Evolutionary conservation across 202 grass and related monocot species (phyloP), one percentile per base, ranked within the genome.

Genomic region (Carex sylvatica): DNA sequence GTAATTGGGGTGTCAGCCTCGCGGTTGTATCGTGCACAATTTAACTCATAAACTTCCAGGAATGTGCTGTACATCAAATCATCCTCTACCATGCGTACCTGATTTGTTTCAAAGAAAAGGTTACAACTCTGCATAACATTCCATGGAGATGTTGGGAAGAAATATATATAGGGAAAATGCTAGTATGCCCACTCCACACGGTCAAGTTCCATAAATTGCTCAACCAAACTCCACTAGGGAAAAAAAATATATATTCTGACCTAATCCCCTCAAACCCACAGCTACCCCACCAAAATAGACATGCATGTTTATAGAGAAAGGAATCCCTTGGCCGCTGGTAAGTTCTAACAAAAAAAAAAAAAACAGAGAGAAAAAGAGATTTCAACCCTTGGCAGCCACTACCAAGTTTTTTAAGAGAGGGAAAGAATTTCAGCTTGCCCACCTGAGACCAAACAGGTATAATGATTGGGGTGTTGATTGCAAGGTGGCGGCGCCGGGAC

Each of bases 371-470:
- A 26, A 9, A 69, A 11, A 62, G 3, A 42, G n/a, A 15, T 49
- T 49, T 49, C 46, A 12, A 49, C 11, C 44, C 44, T 47, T 11
- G 44, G 8, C 38, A 71, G n/a, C 7, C 40, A 46, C n/a, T 47
- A 4, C 40, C 68, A 71, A 40, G 19, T n/a, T 12, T 22, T 42
- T 28, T 1, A 70, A 70, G 20, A 18, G 30, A 18, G 20, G 46
- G 46, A 13, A 49, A 83, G 79, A 60, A 66, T 64, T 85, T 31
- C 20, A 77, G 9, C 52, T 59, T 59, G 26, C 74, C 16, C 79
- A 99, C 96, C 96, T 99, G 96, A 67, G 93, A 96, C 96, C 96
- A 99, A 85, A 99, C 96, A 92, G 96, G 96, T 87, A 99, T 99
- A 83, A 99, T 99, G 88, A 99, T 99, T 62, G 96, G 96, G 78